These are phyloP conservation scores for Leccinum longicurvipes DNA, from an alignment of 768 basidiomycete genomes.

Conservation along the genomic window DNA sequence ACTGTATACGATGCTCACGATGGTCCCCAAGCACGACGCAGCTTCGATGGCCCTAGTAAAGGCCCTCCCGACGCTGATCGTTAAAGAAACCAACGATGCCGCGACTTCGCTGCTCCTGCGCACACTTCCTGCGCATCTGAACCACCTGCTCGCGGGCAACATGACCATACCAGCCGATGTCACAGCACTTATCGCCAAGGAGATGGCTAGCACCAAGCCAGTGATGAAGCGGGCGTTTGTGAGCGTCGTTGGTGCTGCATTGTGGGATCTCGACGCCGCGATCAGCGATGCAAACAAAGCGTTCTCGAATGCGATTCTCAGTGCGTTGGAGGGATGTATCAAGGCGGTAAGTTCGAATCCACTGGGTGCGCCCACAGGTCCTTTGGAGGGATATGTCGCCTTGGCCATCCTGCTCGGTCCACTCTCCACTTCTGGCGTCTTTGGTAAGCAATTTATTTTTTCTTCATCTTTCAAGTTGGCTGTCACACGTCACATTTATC, in stretches of 20 bases:
- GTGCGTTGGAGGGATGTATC: conserved; percentile 65
- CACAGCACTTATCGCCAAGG: conserved; percentile 56
- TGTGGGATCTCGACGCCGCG: conserved; percentile 47
- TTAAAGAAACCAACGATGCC: conserved; percentile 78
- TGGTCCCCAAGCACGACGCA: conserved; percentile 44
- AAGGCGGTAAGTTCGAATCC: conserved; percentile 65
- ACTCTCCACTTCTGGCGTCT: conserved; percentile 44
- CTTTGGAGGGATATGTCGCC: conserved; percentile 84
- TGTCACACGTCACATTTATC: neutral
- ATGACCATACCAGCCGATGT: conserved; percentile 43
- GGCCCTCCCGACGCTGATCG: conserved; percentile 41
- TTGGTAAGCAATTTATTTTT: conserved; percentile 46
- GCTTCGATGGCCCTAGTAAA: conserved; percentile 46
- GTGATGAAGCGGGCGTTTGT: conserved; percentile 58
- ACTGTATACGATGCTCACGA: conserved; percentile 74
- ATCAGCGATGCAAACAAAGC: conserved; percentile 39
- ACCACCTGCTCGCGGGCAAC: conserved; percentile 44
- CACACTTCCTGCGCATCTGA: conserved; percentile 59
- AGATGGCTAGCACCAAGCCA: conserved; percentile 68
- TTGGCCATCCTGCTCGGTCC: conserved; percentile 66
- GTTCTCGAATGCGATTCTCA: conserved; percentile 54
- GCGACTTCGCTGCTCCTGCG: conserved; percentile 53
- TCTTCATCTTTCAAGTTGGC: neutral
- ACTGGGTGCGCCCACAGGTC: conserved; percentile 55
- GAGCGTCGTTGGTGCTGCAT: conserved; percentile 54